Evolutionary conservation across 805 yeast species (phyloP), one percentile per base, ranked within the genome.

Genomic region (Blastobotrys americana): DNA sequence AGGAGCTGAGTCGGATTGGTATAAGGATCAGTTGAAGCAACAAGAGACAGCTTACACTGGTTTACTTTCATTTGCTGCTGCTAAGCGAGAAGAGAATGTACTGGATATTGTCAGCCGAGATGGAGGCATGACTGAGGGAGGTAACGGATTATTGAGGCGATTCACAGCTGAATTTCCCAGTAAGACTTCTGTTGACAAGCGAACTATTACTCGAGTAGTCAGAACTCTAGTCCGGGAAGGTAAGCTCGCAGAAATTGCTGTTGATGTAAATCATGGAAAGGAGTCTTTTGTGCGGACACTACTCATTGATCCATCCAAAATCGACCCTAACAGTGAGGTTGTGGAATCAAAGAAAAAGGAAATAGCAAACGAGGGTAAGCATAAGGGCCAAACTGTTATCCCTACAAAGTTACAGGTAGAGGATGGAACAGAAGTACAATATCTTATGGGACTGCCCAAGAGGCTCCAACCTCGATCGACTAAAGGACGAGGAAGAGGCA

Each of bases 131-230:
- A 51, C 69, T 3, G 66, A 67, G 21, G 64, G 74, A 1, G 72
- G 74, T n/a, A 56, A 53, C 13, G 62, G 57, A 6, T 63, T 80
- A 28, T 56, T 66, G 33, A 66, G 63, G 6, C 59, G 55, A 3
- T 52, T 80, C 1, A 68, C 76, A n/a, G 67, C 64, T 2, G 52
- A 49, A 15, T 50, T 73, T 19, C 39, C 47, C 2, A 49, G 41
- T 6, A 19, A 38, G 0, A 66, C 73, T 10, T 60, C 59, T 1
- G 66, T 78, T 15, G 89, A 82, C 52, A 70, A 75, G 27, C 72
- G 70, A 42, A 82, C 89, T 0, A 54, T 76, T 9, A 54, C 57
- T 4, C 68, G 72, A 4, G 82, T 76, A 50, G 63, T 74, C 0
- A 50, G 53, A 1, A 46, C 54, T 3, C 60, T 78, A 22, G 60